Conservation (phyloP, 768 basidiomycete genomes). For the Hysterangium stoloniferum region DNA sequence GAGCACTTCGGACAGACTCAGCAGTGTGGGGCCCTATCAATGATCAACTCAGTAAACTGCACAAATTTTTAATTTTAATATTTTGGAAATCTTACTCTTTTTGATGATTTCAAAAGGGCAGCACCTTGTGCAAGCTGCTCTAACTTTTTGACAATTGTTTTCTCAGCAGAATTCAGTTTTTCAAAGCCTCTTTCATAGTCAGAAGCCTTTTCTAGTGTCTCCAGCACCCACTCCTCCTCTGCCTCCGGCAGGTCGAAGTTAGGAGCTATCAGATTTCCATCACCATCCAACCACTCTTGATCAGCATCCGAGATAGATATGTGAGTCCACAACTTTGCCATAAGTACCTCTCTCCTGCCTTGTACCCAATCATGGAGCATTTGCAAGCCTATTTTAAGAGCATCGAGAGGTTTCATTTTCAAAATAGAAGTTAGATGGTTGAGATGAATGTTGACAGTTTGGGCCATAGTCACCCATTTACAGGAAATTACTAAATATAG, state of each 20-base stretch:
- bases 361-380: too few species aligned
- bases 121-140: not conserved
- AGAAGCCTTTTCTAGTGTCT: constrained; percentile 16
- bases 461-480: not conserved
- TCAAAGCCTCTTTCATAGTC: constrained; percentile 17
- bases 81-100: not conserved
- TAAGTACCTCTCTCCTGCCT: too few species aligned
- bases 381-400: constrained; percentile 3
- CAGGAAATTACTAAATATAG: not conserved
- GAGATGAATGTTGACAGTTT: not conserved
- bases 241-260: too few species aligned
- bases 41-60: constrained; percentile 13
- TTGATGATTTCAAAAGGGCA: not conserved
- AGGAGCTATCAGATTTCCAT: constrained; percentile 20
- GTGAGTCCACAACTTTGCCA: too few species aligned
- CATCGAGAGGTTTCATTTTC: not conserved
- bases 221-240: constrained; percentile 18
- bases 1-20: too few species aligned
- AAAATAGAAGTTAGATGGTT: not conserved
- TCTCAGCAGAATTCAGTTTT: not conserved
- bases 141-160: not conserved
- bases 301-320: constrained; percentile 17
- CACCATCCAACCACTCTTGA: constrained; percentile 19
- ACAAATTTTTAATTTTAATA: not conserved
- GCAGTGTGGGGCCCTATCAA: not conserved